Percentiles rank a stretch among this genome's conserved stretches.
phyloP scores from a whole-genome alignment of 495 filamentous ascomycete genomes.

The Hyaloscypha finlandica region DNA sequence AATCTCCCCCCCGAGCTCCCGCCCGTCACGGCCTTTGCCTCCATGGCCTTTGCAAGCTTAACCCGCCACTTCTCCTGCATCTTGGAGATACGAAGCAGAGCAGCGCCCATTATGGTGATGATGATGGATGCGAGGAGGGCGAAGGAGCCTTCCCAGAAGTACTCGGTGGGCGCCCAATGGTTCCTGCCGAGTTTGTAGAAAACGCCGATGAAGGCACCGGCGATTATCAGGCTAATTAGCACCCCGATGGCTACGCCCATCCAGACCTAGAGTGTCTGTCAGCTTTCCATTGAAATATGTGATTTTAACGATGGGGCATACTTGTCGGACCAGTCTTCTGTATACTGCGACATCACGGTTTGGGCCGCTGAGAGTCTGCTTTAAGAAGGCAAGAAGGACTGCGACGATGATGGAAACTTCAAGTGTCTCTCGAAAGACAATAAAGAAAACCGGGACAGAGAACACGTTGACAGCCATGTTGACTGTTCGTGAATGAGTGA shows the following conservation, averaged over 20 bases:
- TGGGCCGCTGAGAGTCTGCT: constrained; percentile 67
- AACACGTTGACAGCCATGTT: constrained; percentile 60
- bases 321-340: constrained; percentile 72
- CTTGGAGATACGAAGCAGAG: constrained; percentile 77
- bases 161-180: constrained; percentile 64
- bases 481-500: no score
- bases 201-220: constrained; percentile 72
- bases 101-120: constrained; percentile 77
- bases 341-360: constrained; percentile 56
- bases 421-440: constrained; percentile 81
- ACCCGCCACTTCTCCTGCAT: constrained; percentile 83
- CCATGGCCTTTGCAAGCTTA: constrained; percentile 65
- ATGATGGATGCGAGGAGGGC: constrained; percentile 70
- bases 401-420: constrained; percentile 83
- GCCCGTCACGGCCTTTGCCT: constrained; percentile 30
- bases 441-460: constrained; percentile 76
- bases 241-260: constrained; percentile 62
- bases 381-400: constrained; percentile 78
- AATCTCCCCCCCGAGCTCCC: constrained; percentile 38
- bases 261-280: constrained; percentile 59
- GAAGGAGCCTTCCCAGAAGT: constrained; percentile 80
- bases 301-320: constrained; percentile 29
- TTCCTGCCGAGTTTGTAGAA: constrained; percentile 74
- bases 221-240: constrained; percentile 63
- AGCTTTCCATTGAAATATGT: neutral